A percentile compares a stretch with the other conserved stretches of the same genome.
Conservation (phyloP, 1,139 yeast species). For the Pichia sp. region DNA sequence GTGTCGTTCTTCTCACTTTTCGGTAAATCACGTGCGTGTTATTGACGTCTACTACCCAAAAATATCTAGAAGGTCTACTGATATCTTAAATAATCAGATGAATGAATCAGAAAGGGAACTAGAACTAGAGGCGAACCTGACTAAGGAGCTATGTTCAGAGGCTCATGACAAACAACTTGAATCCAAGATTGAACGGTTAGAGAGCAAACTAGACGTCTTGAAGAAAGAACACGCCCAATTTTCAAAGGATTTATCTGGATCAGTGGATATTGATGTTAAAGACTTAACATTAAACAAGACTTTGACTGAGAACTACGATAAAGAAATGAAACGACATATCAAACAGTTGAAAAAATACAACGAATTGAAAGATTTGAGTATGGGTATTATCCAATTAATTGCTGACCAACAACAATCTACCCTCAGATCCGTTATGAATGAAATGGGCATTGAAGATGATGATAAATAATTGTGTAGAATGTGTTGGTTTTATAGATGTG, state of each 20-base stretch:
- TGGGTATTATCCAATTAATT: conserved; percentile 48
- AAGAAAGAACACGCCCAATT: not conserved
- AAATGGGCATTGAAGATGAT: conserved; percentile 28
- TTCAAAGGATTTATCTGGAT: not conserved
- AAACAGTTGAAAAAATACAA: conserved; percentile 35
- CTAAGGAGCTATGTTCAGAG: not conserved
- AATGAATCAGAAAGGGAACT: not conserved
- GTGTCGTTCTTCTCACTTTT: no score
- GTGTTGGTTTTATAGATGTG: no score
- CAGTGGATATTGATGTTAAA: no score
- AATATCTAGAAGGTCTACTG: no score
- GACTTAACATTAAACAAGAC: not conserved
- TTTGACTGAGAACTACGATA: conserved; percentile 1
- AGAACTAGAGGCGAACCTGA: not conserved
- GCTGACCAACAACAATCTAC: conserved; percentile 48
- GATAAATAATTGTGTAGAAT: conserved; percentile 2
- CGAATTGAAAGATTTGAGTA: conserved; percentile 50
- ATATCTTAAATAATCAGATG: no score
- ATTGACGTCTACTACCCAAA: no score
- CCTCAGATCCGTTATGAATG: conserved; percentile 41
- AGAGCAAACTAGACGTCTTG: not conserved
- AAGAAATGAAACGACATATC: conserved; percentile 37
- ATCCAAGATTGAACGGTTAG: conserved; percentile 3
- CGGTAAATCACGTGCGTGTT: no score
- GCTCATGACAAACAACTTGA: not conserved